These are phyloP conservation scores for Acer campestre DNA, from an alignment of 345 rosid genomes.

Conservation along the genomic window DNA sequence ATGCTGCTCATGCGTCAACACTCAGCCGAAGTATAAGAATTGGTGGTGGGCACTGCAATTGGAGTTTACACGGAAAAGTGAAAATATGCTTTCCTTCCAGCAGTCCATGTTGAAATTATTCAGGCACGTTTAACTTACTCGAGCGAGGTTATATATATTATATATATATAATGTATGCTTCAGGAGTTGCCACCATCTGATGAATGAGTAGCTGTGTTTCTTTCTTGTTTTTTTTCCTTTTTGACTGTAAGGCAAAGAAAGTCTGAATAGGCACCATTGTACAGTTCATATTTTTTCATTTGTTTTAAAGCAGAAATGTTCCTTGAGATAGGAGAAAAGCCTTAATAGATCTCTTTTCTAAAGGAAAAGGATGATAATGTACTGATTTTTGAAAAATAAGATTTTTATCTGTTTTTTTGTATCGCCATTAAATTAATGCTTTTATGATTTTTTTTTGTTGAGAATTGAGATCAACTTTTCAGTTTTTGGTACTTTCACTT, in stretches of 20 bases:
- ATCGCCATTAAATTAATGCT: neutral
- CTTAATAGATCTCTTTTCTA: constrained; percentile 12
- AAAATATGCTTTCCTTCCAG: constrained; percentile 13
- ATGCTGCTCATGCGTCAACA: constrained; percentile 22
- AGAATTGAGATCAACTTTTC: neutral
- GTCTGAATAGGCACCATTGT: constrained; percentile 41
- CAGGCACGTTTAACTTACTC: constrained; percentile 22
- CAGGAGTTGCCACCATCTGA: constrained; percentile 27
- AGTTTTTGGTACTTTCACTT: neutral
- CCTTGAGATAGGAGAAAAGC: constrained; percentile 28
- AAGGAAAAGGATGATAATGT: constrained; percentile 23
- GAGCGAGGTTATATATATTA: neutral
- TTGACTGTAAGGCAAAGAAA: constrained; percentile 19
- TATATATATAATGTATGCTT: constrained; percentile 16
- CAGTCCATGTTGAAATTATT: constrained; percentile 20
- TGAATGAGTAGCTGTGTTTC: constrained; percentile 34
- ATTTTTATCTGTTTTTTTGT: neutral
- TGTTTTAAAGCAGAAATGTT: constrained; percentile 43
- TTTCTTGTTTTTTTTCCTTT: neutral
- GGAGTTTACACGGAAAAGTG: constrained; percentile 9
- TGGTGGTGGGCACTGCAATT: constrained; percentile 20
- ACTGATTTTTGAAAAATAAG: constrained; percentile 27
- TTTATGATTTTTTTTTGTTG: neutral
- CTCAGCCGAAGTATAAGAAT: constrained; percentile 12
- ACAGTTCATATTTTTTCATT: constrained; percentile 66